Conservation (phyloP, 1,284 basidiomycete species). For the Phlebopus sp. region DNA sequence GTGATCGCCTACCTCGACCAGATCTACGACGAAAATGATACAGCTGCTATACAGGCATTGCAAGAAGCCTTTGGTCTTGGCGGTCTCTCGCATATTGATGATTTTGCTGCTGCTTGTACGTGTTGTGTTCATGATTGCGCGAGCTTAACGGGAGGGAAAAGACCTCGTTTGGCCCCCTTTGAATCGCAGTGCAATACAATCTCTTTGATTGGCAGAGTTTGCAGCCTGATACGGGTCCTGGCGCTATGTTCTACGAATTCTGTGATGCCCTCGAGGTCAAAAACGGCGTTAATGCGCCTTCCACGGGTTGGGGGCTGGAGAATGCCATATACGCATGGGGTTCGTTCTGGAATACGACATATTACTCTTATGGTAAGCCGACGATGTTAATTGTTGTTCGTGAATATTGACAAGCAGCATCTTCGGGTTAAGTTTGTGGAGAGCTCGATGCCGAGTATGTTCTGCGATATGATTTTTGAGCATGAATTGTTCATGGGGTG, state of each 20-base stretch:
- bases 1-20: conserved; percentile 62
- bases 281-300: conserved; percentile 52
- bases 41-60: conserved; percentile 45
- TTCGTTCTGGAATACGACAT: conserved; percentile 44
- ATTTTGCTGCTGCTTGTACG: conserved; percentile 56
- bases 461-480: background rate
- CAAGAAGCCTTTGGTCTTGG: conserved; percentile 60
- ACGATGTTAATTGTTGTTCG: background rate
- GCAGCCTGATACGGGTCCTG: conserved; percentile 35
- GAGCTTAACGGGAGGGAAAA: background rate
- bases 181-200: conserved; percentile 49
- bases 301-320: conserved; percentile 59
- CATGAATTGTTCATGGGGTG: background rate
- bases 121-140: background rate
- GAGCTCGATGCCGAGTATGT: conserved; percentile 37
- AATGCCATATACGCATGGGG: conserved; percentile 64
- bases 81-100: conserved; percentile 57
- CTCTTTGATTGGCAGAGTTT: conserved; percentile 47
- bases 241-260: conserved; percentile 55
- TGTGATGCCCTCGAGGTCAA: conserved; percentile 74
- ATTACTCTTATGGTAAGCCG: conserved; percentile 34
- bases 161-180: background rate
- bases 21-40: conserved; percentile 46
- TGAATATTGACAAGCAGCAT: background rate
- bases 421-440: conserved; percentile 36